Evolutionary conservation across 192 early-diverging fungal species (phyloP), one percentile per base, ranked within the genome.

Genomic region (Entomortierella beljakovae): DNA sequence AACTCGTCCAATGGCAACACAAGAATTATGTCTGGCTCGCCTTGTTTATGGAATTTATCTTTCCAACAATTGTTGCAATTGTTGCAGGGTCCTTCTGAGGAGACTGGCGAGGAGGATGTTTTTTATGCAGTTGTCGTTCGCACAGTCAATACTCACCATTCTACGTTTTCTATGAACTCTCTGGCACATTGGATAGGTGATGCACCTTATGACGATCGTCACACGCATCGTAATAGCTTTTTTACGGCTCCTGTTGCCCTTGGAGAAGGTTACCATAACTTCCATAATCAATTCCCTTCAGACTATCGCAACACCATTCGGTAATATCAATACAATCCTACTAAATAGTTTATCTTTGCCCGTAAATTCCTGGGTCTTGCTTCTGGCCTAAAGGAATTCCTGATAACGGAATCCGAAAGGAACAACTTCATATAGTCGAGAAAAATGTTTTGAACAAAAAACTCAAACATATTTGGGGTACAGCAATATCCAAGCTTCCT

Each of bases 251-350:
- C 95, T 31, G 85, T 91, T 42, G 93, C 92, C n/a, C 68, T 94
- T 70, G 92, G 93, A 65, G 93, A 94, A 83, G 93, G 93, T 29
- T 93, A 94, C 82, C 94, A 94, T 86, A 95, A 95, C 85, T 93
- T 92, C 88, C 94, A 95, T 81, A 93, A 95, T 72, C 88, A 94
- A 82, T 95, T 94, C 88, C 94, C 94, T 42, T 85, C 89, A 69
- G 94, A 95, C 85, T 95, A 94, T 80, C 90, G 94, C 60, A 95
- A 95, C 68, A 93, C 93, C 53, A 94, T 95, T 67, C 77, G 72
- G 57, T 87, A 87, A 68, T 90, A 90, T 74, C 92, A 94, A 85
- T 94, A 94, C 75, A 92, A 95, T 68, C 94, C 94, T 25, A 95
- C 94, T 70, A 95, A 94, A 82, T 95, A 93, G 94, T 72, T 95